phyloP scores from a whole-genome alignment of 2,329 filamentous ascomycete genomes.

The Pseudofabraea citricarpa region DNA sequence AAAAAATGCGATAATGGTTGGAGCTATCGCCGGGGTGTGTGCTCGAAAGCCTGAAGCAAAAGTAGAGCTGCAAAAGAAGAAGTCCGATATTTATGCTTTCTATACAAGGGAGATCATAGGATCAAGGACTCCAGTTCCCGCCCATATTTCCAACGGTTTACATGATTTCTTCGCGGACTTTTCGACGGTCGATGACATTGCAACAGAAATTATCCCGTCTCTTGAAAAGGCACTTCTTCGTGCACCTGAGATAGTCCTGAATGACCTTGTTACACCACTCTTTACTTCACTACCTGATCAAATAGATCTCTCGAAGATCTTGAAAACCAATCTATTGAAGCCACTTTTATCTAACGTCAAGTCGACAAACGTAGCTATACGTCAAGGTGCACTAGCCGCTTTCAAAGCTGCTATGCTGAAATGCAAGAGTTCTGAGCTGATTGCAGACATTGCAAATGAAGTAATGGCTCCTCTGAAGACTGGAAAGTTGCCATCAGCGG shows the following conservation, averaged over 20 bases:
- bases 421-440: conserved; percentile 49
- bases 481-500: conserved; percentile 77
- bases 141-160: conserved; percentile 68
- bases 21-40: conserved; percentile 82
- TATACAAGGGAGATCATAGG: conserved; percentile 82
- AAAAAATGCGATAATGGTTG: conserved; percentile 73
- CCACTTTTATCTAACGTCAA: conserved; percentile 86
- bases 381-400: conserved; percentile 68
- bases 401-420: conserved; percentile 66
- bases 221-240: conserved; percentile 86
- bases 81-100: conserved; percentile 72
- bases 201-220: conserved; percentile 70
- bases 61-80: conserved; percentile 57
- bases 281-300: conserved; percentile 62
- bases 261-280: conserved; percentile 71
- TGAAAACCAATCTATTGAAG: conserved; percentile 73
- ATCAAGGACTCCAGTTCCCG: conserved; percentile 66
- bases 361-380: conserved; percentile 76
- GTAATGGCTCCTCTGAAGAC: conserved; percentile 74
- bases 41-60: conserved; percentile 63
- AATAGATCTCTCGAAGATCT: conserved; percentile 72
- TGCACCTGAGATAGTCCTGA: conserved; percentile 83
- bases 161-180: conserved; percentile 80
- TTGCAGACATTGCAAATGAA: conserved; percentile 72
- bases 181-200: conserved; percentile 67